Conservation (phyloP, 305 asterid genomes). For the Rubia tinctorum region DNA sequence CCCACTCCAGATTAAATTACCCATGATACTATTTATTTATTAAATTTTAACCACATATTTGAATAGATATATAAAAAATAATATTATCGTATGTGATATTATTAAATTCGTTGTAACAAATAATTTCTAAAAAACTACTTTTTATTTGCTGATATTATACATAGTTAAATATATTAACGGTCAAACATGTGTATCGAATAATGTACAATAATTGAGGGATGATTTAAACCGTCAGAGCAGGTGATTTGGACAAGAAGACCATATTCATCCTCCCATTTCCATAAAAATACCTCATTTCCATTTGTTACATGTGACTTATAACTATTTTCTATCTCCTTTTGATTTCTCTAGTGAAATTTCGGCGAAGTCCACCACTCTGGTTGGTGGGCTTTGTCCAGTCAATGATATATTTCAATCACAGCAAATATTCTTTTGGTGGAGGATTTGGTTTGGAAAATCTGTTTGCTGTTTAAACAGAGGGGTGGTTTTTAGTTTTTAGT, state of each 20-base stretch:
- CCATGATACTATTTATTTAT: too few species aligned
- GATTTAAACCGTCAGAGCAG: too few species aligned
- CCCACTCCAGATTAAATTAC: too few species aligned
- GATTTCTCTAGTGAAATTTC: not conserved
- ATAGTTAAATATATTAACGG: too few species aligned
- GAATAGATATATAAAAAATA: too few species aligned
- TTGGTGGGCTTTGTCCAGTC: conserved; percentile 23
- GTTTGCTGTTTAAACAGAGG: conserved; percentile 6
- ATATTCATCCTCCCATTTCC: conserved; percentile 5
- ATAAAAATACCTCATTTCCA: not conserved
- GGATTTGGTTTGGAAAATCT: not conserved
- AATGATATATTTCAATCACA: not conserved
- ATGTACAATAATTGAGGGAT: too few species aligned
- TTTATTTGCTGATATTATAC: too few species aligned
- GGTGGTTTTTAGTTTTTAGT: not conserved
- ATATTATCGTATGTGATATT: too few species aligned
- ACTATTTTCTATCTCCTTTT: not conserved
- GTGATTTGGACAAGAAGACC: not conserved
- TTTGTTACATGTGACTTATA: conserved; percentile 7
- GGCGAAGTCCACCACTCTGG: conserved; percentile 20
- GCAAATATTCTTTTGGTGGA: not conserved
- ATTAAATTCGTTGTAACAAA: too few species aligned
- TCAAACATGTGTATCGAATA: too few species aligned
- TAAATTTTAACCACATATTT: too few species aligned
- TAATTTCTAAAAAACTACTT: too few species aligned